These are phyloP conservation scores for Rubia tinctorum DNA, from an alignment of 305 asterid species.

Conservation along the genomic window DNA sequence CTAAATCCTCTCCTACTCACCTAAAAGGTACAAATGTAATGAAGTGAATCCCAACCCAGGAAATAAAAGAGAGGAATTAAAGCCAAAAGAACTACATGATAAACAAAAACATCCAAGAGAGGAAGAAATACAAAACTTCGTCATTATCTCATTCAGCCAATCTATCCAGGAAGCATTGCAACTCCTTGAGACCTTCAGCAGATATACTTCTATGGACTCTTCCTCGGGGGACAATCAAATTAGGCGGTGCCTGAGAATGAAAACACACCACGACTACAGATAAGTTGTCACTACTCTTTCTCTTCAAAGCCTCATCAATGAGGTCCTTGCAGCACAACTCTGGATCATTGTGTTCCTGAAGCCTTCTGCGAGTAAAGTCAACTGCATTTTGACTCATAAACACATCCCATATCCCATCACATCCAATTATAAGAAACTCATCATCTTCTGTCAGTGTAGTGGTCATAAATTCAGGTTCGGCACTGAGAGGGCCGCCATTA, in stretches of 20 bases:
- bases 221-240: conserved; percentile 67
- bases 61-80: conserved; percentile 13
- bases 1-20: conserved; percentile 51
- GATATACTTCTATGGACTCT: conserved; percentile 88
- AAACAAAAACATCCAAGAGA: not conserved
- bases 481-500: conserved; percentile 88
- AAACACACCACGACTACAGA: conserved; percentile 91
- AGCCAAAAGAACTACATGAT: conserved; percentile 16
- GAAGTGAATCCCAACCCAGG: conserved; percentile 6
- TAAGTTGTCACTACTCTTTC: conserved; percentile 80
- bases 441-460: conserved; percentile 73
- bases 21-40: conserved; percentile 26
- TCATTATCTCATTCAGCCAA: conserved; percentile 50
- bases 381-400: conserved; percentile 92
- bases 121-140: conserved; percentile 7
- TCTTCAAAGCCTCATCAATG: conserved; percentile 83
- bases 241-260: conserved; percentile 70
- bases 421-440: conserved; percentile 92
- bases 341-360: conserved; percentile 92
- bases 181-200: conserved; percentile 89
- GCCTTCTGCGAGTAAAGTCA: conserved; percentile 88
- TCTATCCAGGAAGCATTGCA: conserved; percentile 75
- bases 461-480: conserved; percentile 87
- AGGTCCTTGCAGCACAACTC: conserved; percentile 75
- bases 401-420: conserved; percentile 98